A percentile compares a stretch with the other conserved stretches of the same genome.
phyloP scores from a whole-genome alignment of 2,329 filamentous ascomycete species.

The Penicillium brasilianum region DNA sequence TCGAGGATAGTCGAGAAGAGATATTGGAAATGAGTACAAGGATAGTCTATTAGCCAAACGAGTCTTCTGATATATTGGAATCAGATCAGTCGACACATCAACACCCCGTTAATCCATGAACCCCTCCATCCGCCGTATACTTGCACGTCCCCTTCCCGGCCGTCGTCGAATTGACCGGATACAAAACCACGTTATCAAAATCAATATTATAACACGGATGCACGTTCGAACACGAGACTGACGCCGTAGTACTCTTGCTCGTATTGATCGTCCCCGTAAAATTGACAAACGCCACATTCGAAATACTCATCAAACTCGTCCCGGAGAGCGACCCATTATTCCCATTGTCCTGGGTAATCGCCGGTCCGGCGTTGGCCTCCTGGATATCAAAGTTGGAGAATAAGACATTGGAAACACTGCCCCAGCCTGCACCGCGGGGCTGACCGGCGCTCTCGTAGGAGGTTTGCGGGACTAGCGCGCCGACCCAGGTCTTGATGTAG shows the following conservation, averaged over 20 bases:
- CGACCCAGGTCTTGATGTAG: conserved; percentile 64
- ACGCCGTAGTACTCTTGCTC: conserved; percentile 41
- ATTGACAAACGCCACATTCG: conserved; percentile 57
- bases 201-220: conserved; percentile 59
- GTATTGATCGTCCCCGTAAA: conserved; percentile 56
- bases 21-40: too few species aligned
- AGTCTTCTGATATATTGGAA: too few species aligned
- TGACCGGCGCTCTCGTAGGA: conserved; percentile 56
- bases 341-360: conserved; percentile 56
- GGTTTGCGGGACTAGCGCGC: conserved; percentile 52
- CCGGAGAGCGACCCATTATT: conserved; percentile 56
- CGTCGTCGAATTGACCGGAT: conserved; percentile 39
- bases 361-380: conserved; percentile 51
- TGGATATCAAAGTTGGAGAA: conserved; percentile 59
- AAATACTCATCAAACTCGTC: conserved; percentile 57
- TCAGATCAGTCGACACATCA: conserved; percentile 6
- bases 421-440: conserved; percentile 60
- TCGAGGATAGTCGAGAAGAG: too few species aligned
- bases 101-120: conserved; percentile 41
- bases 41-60: too few species aligned
- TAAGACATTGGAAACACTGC: conserved; percentile 56
- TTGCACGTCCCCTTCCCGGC: conserved; percentile 44
- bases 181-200: conserved; percentile 50
- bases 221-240: conserved; percentile 55
- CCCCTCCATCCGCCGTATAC: conserved; percentile 45